Percentiles rank a stretch among this genome's conserved stretches.
phyloP scores from a whole-genome alignment of 768 basidiomycete species.

The Hortiboletus campestris region DNA sequence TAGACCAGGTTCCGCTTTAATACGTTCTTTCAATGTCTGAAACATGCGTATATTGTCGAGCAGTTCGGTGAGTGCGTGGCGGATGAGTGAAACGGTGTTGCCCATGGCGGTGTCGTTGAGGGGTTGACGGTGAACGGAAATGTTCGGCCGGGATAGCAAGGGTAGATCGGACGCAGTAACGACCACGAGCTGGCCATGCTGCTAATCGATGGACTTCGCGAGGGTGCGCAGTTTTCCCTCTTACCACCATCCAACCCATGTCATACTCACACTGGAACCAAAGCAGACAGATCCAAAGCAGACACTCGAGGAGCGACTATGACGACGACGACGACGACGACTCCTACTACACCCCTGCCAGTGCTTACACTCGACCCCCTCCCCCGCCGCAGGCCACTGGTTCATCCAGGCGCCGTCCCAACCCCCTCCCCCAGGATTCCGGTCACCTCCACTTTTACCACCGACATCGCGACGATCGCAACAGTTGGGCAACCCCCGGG shows the following conservation, averaged over 20 bases:
- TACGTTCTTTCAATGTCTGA: slow-evolving; percentile 30
- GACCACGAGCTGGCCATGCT: no score
- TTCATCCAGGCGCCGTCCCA: slow-evolving; percentile 22
- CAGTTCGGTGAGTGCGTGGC: slow-evolving; percentile 21
- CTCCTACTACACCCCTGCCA: slow-evolving; percentile 3
- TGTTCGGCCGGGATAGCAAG: no score
- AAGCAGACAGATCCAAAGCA: no score
- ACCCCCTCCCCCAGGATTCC: slow-evolving; percentile 8
- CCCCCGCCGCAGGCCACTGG: slow-evolving; percentile 4
- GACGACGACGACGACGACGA: slow-evolving; percentile 21
- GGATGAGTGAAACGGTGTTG: slow-evolving; percentile 24
- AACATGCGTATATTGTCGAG: slow-evolving; percentile 20
- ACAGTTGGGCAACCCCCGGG: slow-evolving; percentile 10
- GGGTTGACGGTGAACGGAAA: no score
- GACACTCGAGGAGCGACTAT: slow-evolving; percentile 9
- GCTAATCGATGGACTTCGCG: slow-evolving; percentile 2
- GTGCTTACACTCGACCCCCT: slow-evolving; percentile 8
- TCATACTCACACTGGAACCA: not conserved
- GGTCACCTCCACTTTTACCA: slow-evolving; percentile 9
- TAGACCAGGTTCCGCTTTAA: slow-evolving; percentile 50
- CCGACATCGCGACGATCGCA: slow-evolving; percentile 24
- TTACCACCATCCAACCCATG: no score
- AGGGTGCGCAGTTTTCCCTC: slow-evolving; percentile 1
- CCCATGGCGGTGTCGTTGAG: slow-evolving; percentile 19
- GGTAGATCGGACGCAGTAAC: no score